Percentiles rank a stretch among this genome's conserved stretches.
Conservation (phyloP, 2,329 filamentous ascomycete genomes). For the Alternaria conjuncta region DNA sequence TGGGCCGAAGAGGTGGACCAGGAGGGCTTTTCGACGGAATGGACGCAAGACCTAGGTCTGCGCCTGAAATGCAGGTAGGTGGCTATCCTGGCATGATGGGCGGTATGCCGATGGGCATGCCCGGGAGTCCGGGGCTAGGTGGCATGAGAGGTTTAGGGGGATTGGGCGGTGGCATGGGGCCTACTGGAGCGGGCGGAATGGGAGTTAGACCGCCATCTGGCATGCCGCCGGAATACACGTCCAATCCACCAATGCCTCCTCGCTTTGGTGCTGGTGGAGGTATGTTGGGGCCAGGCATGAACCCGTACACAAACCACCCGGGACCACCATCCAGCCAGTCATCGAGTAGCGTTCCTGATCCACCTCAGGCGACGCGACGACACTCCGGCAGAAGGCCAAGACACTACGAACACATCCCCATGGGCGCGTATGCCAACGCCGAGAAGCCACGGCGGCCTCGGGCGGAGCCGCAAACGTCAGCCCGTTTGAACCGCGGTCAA, state of each 20-base stretch:
- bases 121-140: background rate
- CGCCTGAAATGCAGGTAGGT: conserved; percentile 2
- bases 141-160: background rate
- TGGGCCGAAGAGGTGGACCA: background rate
- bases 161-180: background rate
- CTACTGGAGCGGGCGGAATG: background rate
- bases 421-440: conserved; percentile 18
- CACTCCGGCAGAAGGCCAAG: background rate
- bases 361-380: background rate
- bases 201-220: conserved; percentile 4
- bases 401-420: conserved; percentile 19
- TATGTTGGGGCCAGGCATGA: background rate
- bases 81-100: background rate
- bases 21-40: background rate
- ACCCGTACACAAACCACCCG: conserved; percentile 6
- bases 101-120: background rate
- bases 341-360: background rate
- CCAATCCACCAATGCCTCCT: conserved; percentile 8
- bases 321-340: conserved; percentile 1
- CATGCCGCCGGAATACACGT: conserved; percentile 15
- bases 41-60: conserved; percentile 5
- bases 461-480: conserved; percentile 6
- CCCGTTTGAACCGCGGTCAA: conserved; percentile 18
- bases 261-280: background rate
- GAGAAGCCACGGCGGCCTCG: background rate